Conservation (phyloP, 768 basidiomycete species). For the Amanita pseudoporphyria region DNA sequence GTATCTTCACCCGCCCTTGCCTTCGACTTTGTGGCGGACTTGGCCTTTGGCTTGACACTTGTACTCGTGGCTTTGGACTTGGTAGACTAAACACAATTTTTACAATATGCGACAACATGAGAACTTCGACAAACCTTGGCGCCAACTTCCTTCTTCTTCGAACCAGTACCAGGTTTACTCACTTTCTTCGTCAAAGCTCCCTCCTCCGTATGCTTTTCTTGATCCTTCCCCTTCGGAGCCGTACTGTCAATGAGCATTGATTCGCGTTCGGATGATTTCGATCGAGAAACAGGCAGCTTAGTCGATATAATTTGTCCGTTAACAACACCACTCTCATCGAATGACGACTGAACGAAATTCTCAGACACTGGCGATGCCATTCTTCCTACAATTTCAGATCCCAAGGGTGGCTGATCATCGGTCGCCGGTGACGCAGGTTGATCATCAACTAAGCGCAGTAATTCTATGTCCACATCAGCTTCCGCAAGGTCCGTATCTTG, state of each 20-base stretch:
- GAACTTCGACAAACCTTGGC: conserved; percentile 22
- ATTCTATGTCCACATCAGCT: conserved; percentile 53
- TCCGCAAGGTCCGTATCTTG: conserved; percentile 21
- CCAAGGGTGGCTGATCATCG: background rate
- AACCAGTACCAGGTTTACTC: conserved; percentile 9
- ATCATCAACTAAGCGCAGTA: conserved; percentile 62
- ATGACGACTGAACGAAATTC: too few species aligned
- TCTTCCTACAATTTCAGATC: background rate
- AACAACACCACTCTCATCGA: background rate
- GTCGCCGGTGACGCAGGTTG: conserved; percentile 13
- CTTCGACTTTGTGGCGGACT: conserved; percentile 4
- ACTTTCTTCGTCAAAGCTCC: conserved; percentile 16
- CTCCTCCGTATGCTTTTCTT: conserved; percentile 16
- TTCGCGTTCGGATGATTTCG: conserved; percentile 31
- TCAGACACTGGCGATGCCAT: background rate
- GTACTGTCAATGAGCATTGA: conserved; percentile 38
- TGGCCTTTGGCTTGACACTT: conserved; percentile 6
- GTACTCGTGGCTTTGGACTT: background rate
- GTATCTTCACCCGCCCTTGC: conserved; percentile 12
- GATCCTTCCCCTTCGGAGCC: conserved; percentile 19
- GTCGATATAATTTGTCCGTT: background rate
- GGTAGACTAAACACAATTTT: background rate
- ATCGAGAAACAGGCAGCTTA: conserved; percentile 13
- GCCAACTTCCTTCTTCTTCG: conserved; percentile 32
- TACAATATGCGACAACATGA: background rate